Evolutionary conservation across 2,329 filamentous ascomycete species (phyloP).

Genomic region (Cryphonectria naterciae): DNA sequence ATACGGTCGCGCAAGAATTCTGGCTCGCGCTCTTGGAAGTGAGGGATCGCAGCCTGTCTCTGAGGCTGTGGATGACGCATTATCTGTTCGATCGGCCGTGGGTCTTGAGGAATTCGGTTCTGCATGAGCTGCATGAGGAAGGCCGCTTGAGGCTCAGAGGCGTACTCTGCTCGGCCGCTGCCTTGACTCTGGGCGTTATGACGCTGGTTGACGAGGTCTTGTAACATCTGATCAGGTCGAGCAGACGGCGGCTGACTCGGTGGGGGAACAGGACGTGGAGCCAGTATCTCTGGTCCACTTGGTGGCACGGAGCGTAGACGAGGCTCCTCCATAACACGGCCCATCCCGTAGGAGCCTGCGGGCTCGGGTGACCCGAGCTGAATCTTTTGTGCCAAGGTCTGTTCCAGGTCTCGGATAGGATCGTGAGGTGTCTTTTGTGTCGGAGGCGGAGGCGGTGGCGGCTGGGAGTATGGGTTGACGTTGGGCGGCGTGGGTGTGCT

Average conservation of each 20-base stretch:
- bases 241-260: slow-evolving; percentile 48
- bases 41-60: slow-evolving; percentile 51
- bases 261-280: slow-evolving; percentile 52
- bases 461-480: slow-evolving; percentile 48
- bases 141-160: slow-evolving; percentile 61
- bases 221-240: slow-evolving; percentile 63
- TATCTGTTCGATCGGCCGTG: slow-evolving; percentile 56
- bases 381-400: slow-evolving; percentile 39
- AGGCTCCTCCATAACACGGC: slow-evolving; percentile 50
- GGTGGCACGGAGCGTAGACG: slow-evolving; percentile 45
- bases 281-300: slow-evolving; percentile 56
- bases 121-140: slow-evolving; percentile 87
- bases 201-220: slow-evolving; percentile 63
- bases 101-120: slow-evolving; percentile 52
- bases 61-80: slow-evolving; percentile 58
- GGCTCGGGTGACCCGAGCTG: slow-evolving; percentile 52
- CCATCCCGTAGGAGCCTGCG: slow-evolving; percentile 51
- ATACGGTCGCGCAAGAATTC: slow-evolving; percentile 50
- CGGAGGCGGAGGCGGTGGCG: slow-evolving; percentile 40
- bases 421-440: slow-evolving; percentile 27
- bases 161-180: slow-evolving; percentile 51
- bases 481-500: slow-evolving; percentile 47
- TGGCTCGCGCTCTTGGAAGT: slow-evolving; percentile 53
- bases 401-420: slow-evolving; percentile 25
- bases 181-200: slow-evolving; percentile 58